Base-by-base conservation (phyloP, 805 yeast species). In the Candida verbasci region DNA sequence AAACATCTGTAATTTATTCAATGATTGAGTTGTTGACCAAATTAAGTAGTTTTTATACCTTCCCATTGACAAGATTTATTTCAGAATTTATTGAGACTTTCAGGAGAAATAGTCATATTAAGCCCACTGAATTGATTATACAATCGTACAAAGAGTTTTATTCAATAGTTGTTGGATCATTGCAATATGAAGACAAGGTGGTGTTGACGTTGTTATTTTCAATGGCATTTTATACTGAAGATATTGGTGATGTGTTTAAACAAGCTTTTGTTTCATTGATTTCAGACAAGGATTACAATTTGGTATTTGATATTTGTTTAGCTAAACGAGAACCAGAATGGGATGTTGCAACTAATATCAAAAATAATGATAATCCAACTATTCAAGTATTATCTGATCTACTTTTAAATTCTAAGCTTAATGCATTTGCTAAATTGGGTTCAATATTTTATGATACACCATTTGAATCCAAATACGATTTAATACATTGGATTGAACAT, bases 1-100 rank as follows among this genome's bases (percentile, higher is more conserved):
- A 72, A 32, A 72, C 80, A 23, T 69, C 86, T 0, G 43, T 46
- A 8, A 50, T 86, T 1, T 83, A 67, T 44, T 50, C 60, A 1
- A 42, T 80, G 5, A 47, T 84, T 18, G 70, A 72, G 37, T 22
- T 35, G 2, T 34, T 65, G 21, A 22, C 22, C 3, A 16, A 16
- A 12, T 33, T 61, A 14, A 31, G 40, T 0, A 11, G 22, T 12
- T 74, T 79, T 42, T 89, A 86, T 53, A 73, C 72, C 33, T 76
- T 83, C 45, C 62, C 86, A 0, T 61, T 81, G 23, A 62, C 65
- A 6, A 40, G 44, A 2, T 59, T 55, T 37, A 42, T 56, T 16
- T 34, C 35, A 1, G 31, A 46, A 2, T 59, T 56, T 38, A 31
- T 38, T 23, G 31, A 29, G 22, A 46, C 35, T 4, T 48, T 51